Base-by-base conservation (phyloP, 1,284 basidiomycete species). In the Mycena citricolor region DNA sequence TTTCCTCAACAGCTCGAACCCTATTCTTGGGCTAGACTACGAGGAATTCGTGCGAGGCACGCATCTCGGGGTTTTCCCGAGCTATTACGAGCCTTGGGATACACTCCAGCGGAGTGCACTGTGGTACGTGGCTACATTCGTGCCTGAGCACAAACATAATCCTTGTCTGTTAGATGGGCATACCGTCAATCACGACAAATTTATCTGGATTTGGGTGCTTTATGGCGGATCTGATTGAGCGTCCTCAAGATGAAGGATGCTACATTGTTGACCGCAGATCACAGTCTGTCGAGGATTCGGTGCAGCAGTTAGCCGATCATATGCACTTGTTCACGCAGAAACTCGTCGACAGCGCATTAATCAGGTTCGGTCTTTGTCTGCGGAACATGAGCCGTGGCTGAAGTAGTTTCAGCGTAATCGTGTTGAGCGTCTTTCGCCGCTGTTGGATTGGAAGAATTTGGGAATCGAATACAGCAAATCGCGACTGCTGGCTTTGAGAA, bases 31-130 rank as follows among this genome's bases (percentile, higher is more conserved):
- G 2, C 76, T 99, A 51, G 95, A 99, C 65, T 99, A 99, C 63
- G 95, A 99, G 66, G 95, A 99, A 70, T 99, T 99, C 62, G 95
- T 98, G 12, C 77, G 95, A 54, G 95, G 95, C 3, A 98, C 95
- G 64, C 95, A 98, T 73, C 70, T 99, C 49, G 95, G 95, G 50
- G 94, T 98, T 28, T 98, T 99, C 80, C 94, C 95, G 2, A 93
- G 89, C 57, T 99, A 98, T 60, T 90, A 90, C 54, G 92, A 94
- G 66, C 93, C 92, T 4, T 94, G 92, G 91, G 90, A 0, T 92
- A 90, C 55, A 90, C 87, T 0, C 88, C 88, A 2, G 88, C 87
- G 0, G 88, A 90, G 57, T 90, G 88, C 58, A 90, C 87, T 13
- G 88, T 90, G 23, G 83, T 84, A 64, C 54, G 81, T 76, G 23